Evolutionary conservation across 805 yeast species (phyloP), one percentile per base, ranked within the genome.

Genomic region (Limtongia smithiae): DNA sequence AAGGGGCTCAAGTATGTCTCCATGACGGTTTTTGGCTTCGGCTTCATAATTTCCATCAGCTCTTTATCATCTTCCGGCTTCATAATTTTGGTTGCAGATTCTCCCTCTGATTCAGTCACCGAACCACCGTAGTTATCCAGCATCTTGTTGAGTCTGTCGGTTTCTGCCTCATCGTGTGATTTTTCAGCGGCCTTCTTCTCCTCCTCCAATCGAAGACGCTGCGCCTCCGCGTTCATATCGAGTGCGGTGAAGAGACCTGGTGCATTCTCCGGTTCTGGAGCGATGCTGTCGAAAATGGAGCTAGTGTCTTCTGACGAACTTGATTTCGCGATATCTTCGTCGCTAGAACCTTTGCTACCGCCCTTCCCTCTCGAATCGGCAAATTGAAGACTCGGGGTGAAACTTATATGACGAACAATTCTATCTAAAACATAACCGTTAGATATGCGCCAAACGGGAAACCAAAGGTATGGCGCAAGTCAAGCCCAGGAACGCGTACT

Each of bases 61-160:
- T 38, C 50, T 11, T 18, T 24, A 18, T 54, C 58, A 15, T 54
- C 58, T 33, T 54, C 47, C 2, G 55, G 54, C 20, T 24, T 21
- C 14, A 14, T 17, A 24, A 17, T 31, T 11, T 11, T 21, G 25
- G 24, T 21, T 6, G 12, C 22, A 6, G 41, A 31, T 32, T 32
- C 38, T 15, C 45, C 50, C 15, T 34, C 18, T 30, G 30, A 45
- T 15, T 28, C 37, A 22, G 32, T 42, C 21, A 28, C 48, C 2
- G 25, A 44, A 11, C 36, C 28, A 6, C 24, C 45, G 17, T 44
- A 41, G 14, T 30, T 27, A 28, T 46, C 55, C 30, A 46, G 12
- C 6, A 46, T 21, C 8, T 27, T 33, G 12, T 50, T 44, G 4
- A 42, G 20, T 22, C 33, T 25, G 18, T 41, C 50, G 20, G 27